Percentiles rank a stretch among this genome's conserved stretches.
Evolutionary conservation across 306 rosid species (phyloP).

Genomic region (Crataegus laevigata): DNA sequence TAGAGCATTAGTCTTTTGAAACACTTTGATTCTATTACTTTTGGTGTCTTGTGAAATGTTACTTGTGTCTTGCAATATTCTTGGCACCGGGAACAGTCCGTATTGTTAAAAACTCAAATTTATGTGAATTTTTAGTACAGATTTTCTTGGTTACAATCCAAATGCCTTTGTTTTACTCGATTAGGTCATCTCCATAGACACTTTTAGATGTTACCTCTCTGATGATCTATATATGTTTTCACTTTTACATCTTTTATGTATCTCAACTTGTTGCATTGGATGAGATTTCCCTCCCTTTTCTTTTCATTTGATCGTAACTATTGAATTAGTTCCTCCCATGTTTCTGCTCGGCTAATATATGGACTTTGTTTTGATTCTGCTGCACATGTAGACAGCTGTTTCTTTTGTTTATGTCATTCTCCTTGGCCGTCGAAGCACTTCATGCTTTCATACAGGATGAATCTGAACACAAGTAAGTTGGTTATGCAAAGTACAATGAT

Average conservation of each 20-base stretch:
- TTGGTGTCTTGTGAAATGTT: not conserved
- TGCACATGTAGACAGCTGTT: slow-evolving; percentile 96
- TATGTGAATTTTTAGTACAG: no score
- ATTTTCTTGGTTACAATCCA: not conserved
- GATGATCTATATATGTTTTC: not conserved
- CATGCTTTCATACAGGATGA: slow-evolving; percentile 98
- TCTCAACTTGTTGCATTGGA: not conserved
- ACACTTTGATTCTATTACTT: not conserved
- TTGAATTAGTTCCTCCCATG: not conserved
- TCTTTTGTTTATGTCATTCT: slow-evolving; percentile 94
- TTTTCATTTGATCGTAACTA: not conserved
- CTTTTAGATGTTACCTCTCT: not conserved
- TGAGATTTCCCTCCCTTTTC: not conserved
- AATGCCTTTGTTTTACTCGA: not conserved
- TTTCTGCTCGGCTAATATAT: slow-evolving; percentile 39
- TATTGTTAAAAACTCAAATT: not conserved
- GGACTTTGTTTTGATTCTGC: slow-evolving; percentile 41
- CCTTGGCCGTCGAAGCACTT: slow-evolving; percentile 96
- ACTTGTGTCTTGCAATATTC: not conserved
- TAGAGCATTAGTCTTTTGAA: not conserved
- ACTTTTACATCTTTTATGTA: not conserved
- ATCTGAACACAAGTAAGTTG: slow-evolving; percentile 98
- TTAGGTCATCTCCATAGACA: not conserved
- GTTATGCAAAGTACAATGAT: not conserved
- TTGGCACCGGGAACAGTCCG: not conserved